phyloP scores from a whole-genome alignment of 2,329 filamentous ascomycete species.

The Nothophoma quercina region DNA sequence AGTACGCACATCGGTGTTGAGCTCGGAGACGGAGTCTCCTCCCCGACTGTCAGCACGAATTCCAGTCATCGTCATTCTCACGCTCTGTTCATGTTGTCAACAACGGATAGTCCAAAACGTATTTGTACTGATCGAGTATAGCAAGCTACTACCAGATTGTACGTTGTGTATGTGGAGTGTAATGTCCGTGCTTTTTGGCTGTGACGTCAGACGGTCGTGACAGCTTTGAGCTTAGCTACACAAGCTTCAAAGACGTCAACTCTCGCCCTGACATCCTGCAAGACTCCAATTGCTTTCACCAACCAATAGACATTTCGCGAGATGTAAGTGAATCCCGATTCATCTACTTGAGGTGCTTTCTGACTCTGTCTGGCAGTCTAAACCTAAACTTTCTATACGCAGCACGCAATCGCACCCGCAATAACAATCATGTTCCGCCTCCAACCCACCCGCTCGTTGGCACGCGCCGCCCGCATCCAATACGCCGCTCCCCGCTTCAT shows the following conservation, averaged over 20 bases:
- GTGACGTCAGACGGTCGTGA: constrained; percentile 17
- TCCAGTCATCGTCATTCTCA: neutral
- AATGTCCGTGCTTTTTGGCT: neutral
- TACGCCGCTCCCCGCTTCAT: constrained; percentile 30
- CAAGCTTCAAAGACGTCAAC: constrained; percentile 17
- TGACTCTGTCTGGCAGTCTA: neutral
- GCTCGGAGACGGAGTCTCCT: constrained; percentile 3
- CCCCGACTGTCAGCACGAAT: neutral
- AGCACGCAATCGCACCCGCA: neutral
- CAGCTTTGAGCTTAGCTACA: constrained; percentile 5
- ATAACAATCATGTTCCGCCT: constrained; percentile 35
- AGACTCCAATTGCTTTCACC: constrained; percentile 8
- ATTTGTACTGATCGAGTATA: neutral
- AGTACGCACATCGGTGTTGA: neutral
- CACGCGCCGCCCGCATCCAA: constrained; percentile 23
- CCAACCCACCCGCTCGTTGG: constrained; percentile 30
- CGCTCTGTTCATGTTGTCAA: too few relatives aligned
- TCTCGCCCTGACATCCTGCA: neutral
- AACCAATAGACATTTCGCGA: neutral
- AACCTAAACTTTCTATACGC: too few relatives aligned
- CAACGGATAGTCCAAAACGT: too few relatives aligned
- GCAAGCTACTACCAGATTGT: neutral
- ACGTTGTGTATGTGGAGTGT: neutral
- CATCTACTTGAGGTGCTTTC: neutral
- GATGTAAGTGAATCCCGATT: neutral